Conservation (phyloP, 495 filamentous ascomycete genomes). For the Trichoderma asperelloides region DNA sequence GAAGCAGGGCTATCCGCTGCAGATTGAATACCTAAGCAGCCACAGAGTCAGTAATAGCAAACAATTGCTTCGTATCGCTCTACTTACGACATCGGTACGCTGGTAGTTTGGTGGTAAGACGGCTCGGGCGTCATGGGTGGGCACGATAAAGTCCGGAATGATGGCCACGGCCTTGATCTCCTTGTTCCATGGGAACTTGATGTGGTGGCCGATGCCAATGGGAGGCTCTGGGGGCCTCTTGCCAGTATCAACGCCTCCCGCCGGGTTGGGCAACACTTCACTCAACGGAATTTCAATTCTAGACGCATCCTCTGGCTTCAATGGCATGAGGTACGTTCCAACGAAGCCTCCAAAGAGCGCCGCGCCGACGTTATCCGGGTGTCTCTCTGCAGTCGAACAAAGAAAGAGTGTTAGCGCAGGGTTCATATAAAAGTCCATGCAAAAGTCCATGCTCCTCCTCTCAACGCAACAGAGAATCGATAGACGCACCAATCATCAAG, state of each 20-base stretch:
- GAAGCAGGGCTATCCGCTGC: slow-evolving; percentile 81
- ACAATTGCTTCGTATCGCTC: neutral
- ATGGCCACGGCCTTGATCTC: slow-evolving; percentile 94
- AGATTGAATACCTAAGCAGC: slow-evolving; percentile 72
- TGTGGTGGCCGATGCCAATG: slow-evolving; percentile 80
- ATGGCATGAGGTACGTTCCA: slow-evolving; percentile 85
- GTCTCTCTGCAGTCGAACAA: slow-evolving; percentile 54
- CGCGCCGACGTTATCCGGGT: slow-evolving; percentile 95
- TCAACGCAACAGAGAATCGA: neutral
- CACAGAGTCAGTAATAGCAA: neutral
- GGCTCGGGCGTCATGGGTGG: slow-evolving; percentile 76
- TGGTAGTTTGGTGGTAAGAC: slow-evolving; percentile 72
- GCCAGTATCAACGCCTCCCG: slow-evolving; percentile 82
- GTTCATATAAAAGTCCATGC: neutral
- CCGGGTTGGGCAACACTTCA: slow-evolving; percentile 79
- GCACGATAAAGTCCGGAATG: slow-evolving; percentile 87
- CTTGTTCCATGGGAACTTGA: slow-evolving; percentile 80
- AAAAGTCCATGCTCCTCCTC: neutral
- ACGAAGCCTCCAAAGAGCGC: slow-evolving; percentile 95
- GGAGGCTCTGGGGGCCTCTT: slow-evolving; percentile 79
- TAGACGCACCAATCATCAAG: slow-evolving; percentile 68
- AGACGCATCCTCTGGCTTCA: slow-evolving; percentile 74
- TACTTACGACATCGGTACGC: slow-evolving; percentile 64
- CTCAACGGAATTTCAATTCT: slow-evolving; percentile 90
- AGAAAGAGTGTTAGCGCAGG: neutral